Evolutionary conservation across 2,329 filamentous ascomycete species (phyloP).

Genomic region (Acephala macrosclerotiorum): DNA sequence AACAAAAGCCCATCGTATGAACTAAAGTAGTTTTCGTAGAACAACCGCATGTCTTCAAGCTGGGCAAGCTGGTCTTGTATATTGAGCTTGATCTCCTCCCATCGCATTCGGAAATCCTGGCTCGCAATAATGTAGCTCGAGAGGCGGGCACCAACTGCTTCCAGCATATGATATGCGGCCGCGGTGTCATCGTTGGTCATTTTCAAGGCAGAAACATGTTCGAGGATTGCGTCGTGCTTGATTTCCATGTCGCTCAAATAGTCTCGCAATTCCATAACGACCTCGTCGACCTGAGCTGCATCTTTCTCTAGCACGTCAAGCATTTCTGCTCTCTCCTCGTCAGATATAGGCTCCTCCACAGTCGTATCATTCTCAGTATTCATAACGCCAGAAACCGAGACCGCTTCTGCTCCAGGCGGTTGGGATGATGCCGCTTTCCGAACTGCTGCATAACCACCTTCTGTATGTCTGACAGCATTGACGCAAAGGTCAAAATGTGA

Average conservation of each 20-base stretch:
- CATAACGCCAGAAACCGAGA: conserved; percentile 73
- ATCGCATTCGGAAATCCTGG: conserved; percentile 68
- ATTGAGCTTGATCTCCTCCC: conserved; percentile 76
- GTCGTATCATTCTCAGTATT: conserved; percentile 59
- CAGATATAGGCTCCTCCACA: conserved; percentile 70
- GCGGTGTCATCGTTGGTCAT: conserved; percentile 64
- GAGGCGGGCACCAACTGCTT: conserved; percentile 71
- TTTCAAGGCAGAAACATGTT: conserved; percentile 65
- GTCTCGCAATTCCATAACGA: conserved; percentile 75
- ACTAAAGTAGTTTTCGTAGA: conserved; percentile 86
- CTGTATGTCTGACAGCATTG: conserved; percentile 88
- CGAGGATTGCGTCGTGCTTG: conserved; percentile 68
- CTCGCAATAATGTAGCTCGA: conserved; percentile 70
- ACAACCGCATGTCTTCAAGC: conserved; percentile 77
- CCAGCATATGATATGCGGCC: conserved; percentile 70
- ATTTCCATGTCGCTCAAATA: conserved; percentile 79
- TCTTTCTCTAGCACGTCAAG: conserved; percentile 80
- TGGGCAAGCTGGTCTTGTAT: conserved; percentile 76
- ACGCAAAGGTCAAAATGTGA: conserved; percentile 94
- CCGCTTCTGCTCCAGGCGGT: conserved; percentile 54
- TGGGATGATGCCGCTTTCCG: conserved; percentile 71
- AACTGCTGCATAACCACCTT: conserved; percentile 76
- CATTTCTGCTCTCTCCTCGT: conserved; percentile 83
- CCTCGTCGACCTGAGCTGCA: conserved; percentile 69
- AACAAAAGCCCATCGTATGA: conserved; percentile 87